phyloP scores from a whole-genome alignment of 192 early-diverging fungal genomes.

The Coemansia sp. region DNA sequence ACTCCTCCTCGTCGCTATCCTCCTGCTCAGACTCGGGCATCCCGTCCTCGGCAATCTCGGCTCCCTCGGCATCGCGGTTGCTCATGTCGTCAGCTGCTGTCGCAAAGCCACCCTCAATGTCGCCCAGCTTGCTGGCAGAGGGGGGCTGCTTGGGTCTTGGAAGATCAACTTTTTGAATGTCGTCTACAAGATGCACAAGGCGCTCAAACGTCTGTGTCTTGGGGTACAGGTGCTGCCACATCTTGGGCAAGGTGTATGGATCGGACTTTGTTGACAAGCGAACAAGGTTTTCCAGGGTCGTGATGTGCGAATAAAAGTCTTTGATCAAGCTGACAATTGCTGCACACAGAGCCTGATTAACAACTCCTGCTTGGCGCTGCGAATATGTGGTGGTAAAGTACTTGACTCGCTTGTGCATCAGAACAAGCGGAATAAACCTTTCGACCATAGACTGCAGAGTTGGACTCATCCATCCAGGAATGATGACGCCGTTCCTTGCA shows the following conservation, averaged over 20 bases:
- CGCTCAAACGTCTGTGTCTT: conserved; percentile 61
- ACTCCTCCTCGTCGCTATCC: conserved; percentile 17
- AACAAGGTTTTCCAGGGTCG: conserved; percentile 86
- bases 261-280: conserved; percentile 54
- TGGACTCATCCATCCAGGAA: conserved; percentile 55
- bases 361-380: conserved; percentile 76
- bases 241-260: conserved; percentile 85
- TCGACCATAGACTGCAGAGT: conserved; percentile 69
- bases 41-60: conserved; percentile 22
- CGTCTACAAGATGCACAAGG: conserved; percentile 56
- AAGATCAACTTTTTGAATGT: conserved; percentile 46
- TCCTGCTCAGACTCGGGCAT: conserved; percentile 17
- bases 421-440: conserved; percentile 76
- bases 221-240: conserved; percentile 88
- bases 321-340: conserved; percentile 74
- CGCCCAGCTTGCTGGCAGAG: conserved; percentile 2
- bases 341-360: conserved; percentile 88
- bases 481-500: conserved; percentile 47
- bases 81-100: conserved; percentile 25
- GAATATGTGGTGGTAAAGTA: conserved; percentile 76
- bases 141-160: conserved; percentile 19
- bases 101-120: conserved; percentile 18
- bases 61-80: conserved; percentile 4
- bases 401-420: conserved; percentile 72
- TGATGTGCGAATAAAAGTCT: conserved; percentile 82